Conservation (phyloP, 1,139 yeast genomes). For the Arxiozyma bovina region DNA sequence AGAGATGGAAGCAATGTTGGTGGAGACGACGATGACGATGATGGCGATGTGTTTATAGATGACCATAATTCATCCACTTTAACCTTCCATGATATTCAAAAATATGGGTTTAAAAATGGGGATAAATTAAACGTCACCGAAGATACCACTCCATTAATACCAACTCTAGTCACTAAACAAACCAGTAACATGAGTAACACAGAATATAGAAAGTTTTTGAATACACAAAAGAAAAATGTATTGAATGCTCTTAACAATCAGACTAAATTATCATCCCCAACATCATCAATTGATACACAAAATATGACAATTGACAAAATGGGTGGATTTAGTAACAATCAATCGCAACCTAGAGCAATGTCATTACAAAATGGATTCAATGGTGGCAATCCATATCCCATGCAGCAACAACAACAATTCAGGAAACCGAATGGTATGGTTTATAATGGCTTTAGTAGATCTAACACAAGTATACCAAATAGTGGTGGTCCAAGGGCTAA, state of each 20-base stretch:
- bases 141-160: conserved; percentile 67
- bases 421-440: neutral
- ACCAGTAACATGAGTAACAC: conserved; percentile 37
- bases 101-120: conserved; percentile 55
- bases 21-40: conserved; percentile 35
- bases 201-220: conserved; percentile 61
- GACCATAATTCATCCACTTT: conserved; percentile 38
- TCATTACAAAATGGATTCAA: conserved; percentile 37
- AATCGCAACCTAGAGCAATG: conserved; percentile 44
- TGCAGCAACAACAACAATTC: conserved; percentile 5
- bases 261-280: neutral
- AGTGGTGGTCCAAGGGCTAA: conserved; percentile 16
- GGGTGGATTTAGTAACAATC: neutral
- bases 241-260: conserved; percentile 39
- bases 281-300: conserved; percentile 12
- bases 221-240: conserved; percentile 55
- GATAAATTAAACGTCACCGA: conserved; percentile 41
- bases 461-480: conserved; percentile 2
- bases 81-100: conserved; percentile 56
- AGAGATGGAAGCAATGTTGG: conserved; percentile 3
- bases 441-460: neutral
- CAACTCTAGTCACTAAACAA: conserved; percentile 41
- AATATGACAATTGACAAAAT: neutral
- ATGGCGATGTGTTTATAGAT: conserved; percentile 44
- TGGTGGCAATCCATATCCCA: neutral